phyloP scores from a whole-genome alignment of 176 grass and related monocot species.

The Juncus inflexus region DNA sequence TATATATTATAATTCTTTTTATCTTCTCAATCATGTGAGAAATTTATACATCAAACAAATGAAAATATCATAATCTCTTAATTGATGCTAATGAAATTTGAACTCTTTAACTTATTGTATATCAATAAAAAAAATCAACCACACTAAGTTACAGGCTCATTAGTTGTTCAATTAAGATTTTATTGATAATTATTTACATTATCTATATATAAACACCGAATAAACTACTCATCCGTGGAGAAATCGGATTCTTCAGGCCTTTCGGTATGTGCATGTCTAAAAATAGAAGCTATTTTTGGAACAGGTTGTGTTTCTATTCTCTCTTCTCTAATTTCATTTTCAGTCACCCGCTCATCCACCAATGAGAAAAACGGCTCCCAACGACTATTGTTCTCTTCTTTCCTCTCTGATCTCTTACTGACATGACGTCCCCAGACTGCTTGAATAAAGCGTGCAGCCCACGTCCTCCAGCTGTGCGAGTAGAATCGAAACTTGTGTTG shows the following conservation, averaged over 20 bases:
- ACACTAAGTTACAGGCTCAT: no score
- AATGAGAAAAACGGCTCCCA: slow-evolving; percentile 40
- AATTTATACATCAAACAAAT: no score
- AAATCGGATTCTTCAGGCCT: slow-evolving; percentile 34
- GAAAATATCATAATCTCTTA: no score
- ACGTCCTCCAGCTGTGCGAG: slow-evolving; percentile 44
- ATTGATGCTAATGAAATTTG: no score
- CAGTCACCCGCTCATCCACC: slow-evolving; percentile 10
- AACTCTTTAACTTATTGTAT: no score
- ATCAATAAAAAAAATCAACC: no score
- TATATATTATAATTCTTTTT: no score
- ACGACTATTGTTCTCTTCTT: background rate
- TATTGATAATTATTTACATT: no score
- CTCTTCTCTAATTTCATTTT: background rate
- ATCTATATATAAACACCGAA: background rate
- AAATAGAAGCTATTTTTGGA: slow-evolving; percentile 31
- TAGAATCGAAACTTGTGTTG: slow-evolving; percentile 39
- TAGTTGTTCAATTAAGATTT: no score
- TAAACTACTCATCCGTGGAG: slow-evolving; percentile 14
- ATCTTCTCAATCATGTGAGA: no score
- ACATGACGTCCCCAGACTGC: slow-evolving; percentile 20
- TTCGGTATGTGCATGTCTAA: slow-evolving; percentile 18
- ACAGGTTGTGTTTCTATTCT: slow-evolving; percentile 3
- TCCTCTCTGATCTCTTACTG: slow-evolving; percentile 21
- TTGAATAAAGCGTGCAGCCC: slow-evolving; percentile 43